These are phyloP conservation scores for Lepidium aucheri DNA, from an alignment of 345 rosid genomes.

Conservation along the genomic window DNA sequence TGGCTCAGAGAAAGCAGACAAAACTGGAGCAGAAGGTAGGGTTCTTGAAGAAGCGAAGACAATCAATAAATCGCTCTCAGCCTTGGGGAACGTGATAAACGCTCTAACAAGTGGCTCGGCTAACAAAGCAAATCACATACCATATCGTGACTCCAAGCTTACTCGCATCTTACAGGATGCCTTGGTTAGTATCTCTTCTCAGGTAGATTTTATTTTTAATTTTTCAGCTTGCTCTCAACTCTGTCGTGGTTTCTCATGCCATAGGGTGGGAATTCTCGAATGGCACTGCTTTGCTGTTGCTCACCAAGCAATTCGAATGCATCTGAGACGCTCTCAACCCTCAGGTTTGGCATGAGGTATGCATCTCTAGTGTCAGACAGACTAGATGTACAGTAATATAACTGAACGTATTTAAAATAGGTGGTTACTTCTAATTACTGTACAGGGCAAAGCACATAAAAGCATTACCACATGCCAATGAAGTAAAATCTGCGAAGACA, in stretches of 20 bases:
- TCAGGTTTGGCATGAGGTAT: slow-evolving; percentile 87
- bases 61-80: slow-evolving; percentile 87
- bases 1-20: slow-evolving; percentile 92
- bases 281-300: slow-evolving; percentile 85
- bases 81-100: slow-evolving; percentile 78
- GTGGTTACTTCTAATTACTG: neutral
- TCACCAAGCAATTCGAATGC: slow-evolving; percentile 81
- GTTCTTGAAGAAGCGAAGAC: slow-evolving; percentile 91
- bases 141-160: slow-evolving; percentile 91
- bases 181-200: slow-evolving; percentile 42
- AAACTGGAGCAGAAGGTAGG: slow-evolving; percentile 94
- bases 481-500: slow-evolving; percentile 36
- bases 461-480: slow-evolving; percentile 42
- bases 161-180: slow-evolving; percentile 85
- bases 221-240: neutral
- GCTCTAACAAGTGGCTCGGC: slow-evolving; percentile 69
- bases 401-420: neutral
- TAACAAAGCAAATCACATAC: slow-evolving; percentile 59
- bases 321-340: slow-evolving; percentile 75
- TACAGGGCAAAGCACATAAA: slow-evolving; percentile 86
- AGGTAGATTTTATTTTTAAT: neutral
- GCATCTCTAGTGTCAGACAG: slow-evolving; percentile 1
- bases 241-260: slow-evolving; percentile 7
- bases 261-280: slow-evolving; percentile 80
- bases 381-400: neutral